These are phyloP conservation scores for Oryza glaberrima DNA, from an alignment of 176 grass and related monocot genomes.

Conservation along the genomic window DNA sequence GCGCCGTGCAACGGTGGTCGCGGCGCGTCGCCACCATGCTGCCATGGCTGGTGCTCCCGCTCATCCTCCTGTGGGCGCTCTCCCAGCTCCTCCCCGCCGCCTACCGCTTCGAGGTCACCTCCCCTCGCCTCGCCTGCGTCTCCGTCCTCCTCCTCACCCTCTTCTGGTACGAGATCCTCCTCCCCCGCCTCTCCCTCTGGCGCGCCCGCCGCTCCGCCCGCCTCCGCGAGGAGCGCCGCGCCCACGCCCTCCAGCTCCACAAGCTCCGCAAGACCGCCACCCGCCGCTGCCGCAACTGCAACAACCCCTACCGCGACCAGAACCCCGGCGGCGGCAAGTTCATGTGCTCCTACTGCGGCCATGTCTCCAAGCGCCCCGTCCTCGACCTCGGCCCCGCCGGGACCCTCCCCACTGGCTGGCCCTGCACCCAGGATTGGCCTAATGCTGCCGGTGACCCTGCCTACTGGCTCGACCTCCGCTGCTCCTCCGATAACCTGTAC, in stretches of 20 bases:
- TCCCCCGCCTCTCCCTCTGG: conserved; percentile 81
- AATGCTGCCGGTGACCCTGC: conserved; percentile 36
- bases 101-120: conserved; percentile 93
- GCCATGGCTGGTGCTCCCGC: conserved; percentile 84
- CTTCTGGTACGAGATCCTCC: conserved; percentile 96
- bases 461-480: conserved; percentile 61
- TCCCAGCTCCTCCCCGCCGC: conserved; percentile 83
- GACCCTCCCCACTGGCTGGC: conserved; percentile 57
- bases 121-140: conserved; percentile 88
- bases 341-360: conserved; percentile 96
- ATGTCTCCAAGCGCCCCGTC: conserved; percentile 84
- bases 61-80: conserved; percentile 81
- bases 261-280: conserved; percentile 91
- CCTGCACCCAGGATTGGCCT: conserved; percentile 72
- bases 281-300: conserved; percentile 88
- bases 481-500: conserved; percentile 43
- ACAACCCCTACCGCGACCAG: conserved; percentile 86
- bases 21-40: conserved; percentile 89
- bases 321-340: conserved; percentile 86
- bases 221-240: conserved; percentile 70
- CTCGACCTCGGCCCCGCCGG: conserved; percentile 55
- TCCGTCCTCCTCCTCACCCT: conserved; percentile 92
- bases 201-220: conserved; percentile 76
- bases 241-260: conserved; percentile 73
- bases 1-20: conserved; percentile 96